These are phyloP conservation scores for Annona squamosa DNA, from an alignment of 164 flowering plant species.

Conservation along the genomic window DNA sequence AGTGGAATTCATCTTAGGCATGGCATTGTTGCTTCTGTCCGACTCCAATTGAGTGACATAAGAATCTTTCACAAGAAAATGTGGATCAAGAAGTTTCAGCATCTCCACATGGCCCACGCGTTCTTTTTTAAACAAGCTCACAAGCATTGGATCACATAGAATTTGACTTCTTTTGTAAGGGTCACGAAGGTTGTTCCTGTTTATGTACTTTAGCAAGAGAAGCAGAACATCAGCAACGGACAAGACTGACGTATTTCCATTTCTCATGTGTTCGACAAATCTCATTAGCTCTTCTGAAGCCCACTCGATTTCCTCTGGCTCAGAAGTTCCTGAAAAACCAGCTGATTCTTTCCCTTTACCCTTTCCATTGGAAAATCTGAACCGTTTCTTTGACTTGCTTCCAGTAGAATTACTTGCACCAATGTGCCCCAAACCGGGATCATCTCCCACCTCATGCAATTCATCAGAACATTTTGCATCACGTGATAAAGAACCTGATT, in stretches of 20 bases:
- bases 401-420: constrained; percentile 38
- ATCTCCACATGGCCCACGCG: constrained; percentile 93
- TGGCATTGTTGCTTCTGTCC: constrained; percentile 39
- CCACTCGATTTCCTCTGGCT: constrained; percentile 48
- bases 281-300: constrained; percentile 88
- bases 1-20: constrained; percentile 32
- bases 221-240: constrained; percentile 78
- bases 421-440: constrained; percentile 32
- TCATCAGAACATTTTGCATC: constrained; percentile 43
- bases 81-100: constrained; percentile 89
- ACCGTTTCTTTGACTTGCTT: constrained; percentile 45
- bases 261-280: constrained; percentile 79
- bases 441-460: constrained; percentile 37
- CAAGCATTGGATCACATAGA: constrained; percentile 74
- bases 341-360: constrained; percentile 9
- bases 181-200: constrained; percentile 80
- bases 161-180: constrained; percentile 80
- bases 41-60: constrained; percentile 48
- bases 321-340: constrained; percentile 21
- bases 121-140: constrained; percentile 69
- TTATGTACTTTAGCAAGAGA: constrained; percentile 76
- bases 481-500: constrained; percentile 29
- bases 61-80: constrained; percentile 58
- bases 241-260: constrained; percentile 59
- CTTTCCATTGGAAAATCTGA: constrained; percentile 29